Evolutionary conservation across 371 early-diverging fungal species (phyloP).

Genomic region (Mortierella sp.): DNA sequence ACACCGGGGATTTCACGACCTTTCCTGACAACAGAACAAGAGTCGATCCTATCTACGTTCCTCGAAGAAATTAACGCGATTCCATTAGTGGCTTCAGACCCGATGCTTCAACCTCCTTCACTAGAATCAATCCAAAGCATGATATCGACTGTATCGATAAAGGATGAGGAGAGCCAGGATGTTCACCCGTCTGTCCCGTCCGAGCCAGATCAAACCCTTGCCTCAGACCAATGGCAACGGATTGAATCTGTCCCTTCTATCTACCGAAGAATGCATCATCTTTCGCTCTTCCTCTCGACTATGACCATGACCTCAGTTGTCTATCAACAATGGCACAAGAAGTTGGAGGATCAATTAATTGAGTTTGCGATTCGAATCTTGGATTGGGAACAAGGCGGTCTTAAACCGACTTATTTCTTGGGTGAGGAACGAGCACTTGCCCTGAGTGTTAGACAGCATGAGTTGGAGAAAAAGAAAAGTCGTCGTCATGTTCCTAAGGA

Average conservation of each 20-base stretch:
- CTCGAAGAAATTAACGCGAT: conserved; percentile 27
- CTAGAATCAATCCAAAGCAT: not conserved
- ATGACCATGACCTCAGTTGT: not conserved
- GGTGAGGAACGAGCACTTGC: conserved; percentile 21
- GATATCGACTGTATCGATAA: no score
- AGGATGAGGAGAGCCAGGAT: not conserved
- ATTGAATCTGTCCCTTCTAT: conserved; percentile 21
- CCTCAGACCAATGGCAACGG: conserved; percentile 11
- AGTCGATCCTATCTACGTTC: conserved; percentile 23
- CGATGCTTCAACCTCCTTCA: not conserved
- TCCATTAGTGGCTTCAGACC: conserved; percentile 2
- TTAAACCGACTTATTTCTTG: conserved; percentile 33
- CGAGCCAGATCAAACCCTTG: no score
- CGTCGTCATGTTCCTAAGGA: not conserved
- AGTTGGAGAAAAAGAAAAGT: not conserved
- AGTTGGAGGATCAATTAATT: conserved; percentile 22
- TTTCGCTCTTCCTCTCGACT: conserved; percentile 20
- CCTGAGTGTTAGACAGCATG: not conserved
- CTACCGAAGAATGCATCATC: conserved; percentile 38
- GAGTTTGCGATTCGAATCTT: conserved; percentile 49
- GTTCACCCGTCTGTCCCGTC: no score
- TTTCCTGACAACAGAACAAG: conserved; percentile 19
- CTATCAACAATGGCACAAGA: conserved; percentile 8
- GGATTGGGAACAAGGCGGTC: conserved; percentile 47
- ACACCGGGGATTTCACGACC: not conserved